phyloP scores from a whole-genome alignment of 176 grass and related monocot species.

The Aegilops bicornis region DNA sequence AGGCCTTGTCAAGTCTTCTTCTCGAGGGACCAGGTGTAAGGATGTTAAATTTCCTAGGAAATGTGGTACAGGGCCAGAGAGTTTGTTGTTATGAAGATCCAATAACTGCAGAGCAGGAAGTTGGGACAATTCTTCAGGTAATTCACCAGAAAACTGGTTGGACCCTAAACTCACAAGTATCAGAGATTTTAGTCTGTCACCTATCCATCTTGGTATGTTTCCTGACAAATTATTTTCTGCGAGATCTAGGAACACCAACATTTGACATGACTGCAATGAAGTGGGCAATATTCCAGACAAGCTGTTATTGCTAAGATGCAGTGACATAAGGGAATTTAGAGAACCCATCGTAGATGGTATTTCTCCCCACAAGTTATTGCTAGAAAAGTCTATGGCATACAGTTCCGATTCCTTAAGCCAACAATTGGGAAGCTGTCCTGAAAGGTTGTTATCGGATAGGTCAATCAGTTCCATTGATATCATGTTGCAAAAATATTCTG shows the following conservation, averaged over 20 bases:
- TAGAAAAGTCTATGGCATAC: background rate
- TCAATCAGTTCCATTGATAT: slow-evolving; percentile 7
- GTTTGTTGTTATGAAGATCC: too few relatives aligned
- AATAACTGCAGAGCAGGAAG: too few relatives aligned
- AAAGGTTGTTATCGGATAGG: background rate
- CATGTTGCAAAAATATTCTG: background rate
- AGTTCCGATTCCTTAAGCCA: background rate
- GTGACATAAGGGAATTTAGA: background rate
- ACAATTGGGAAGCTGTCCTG: background rate
- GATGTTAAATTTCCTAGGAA: too few relatives aligned
- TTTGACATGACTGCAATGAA: slow-evolving; percentile 17
- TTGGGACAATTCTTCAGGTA: too few relatives aligned
- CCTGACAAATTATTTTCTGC: slow-evolving; percentile 9
- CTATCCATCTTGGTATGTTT: slow-evolving; percentile 31
- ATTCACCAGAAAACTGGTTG: too few relatives aligned
- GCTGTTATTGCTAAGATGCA: background rate
- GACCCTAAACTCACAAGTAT: too few relatives aligned
- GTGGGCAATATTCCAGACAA: slow-evolving; percentile 9
- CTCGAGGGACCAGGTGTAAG: fast-evolving
- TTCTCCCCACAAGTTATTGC: slow-evolving; percentile 17
- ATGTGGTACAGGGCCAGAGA: too few relatives aligned
- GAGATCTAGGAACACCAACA: background rate
- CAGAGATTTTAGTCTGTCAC: background rate
- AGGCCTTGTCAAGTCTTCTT: fast-evolving
- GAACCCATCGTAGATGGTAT: slow-evolving; percentile 30